These are phyloP conservation scores for Xylaria longipes DNA, from an alignment of 495 filamentous ascomycete species.

Conservation along the genomic window DNA sequence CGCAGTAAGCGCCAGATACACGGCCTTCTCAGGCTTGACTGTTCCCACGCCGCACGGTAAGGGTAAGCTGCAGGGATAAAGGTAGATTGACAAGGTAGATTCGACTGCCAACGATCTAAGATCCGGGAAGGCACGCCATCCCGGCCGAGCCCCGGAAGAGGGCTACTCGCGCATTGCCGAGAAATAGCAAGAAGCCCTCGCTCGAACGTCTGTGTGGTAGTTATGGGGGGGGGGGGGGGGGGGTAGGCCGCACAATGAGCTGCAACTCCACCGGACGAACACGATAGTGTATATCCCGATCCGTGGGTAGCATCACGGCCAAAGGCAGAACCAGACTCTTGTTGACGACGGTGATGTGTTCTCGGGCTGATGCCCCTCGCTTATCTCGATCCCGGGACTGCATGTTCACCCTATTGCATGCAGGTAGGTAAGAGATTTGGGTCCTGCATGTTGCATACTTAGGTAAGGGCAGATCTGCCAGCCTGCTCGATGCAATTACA, in stretches of 20 bases:
- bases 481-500: conserved; percentile 5
- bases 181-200: neutral
- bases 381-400: conserved; percentile 25
- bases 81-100: conserved; percentile 10
- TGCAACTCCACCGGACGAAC: neutral
- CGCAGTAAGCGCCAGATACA: conserved; percentile 21
- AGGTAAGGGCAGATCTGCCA: conserved; percentile 13
- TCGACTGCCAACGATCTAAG: conserved; percentile 8
- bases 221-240: neutral
- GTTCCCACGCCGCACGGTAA: conserved; percentile 9
- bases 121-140: conserved; percentile 7
- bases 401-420: conserved; percentile 22
- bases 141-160: conserved; percentile 4
- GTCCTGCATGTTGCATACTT: conserved; percentile 26
- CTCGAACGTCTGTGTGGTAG: neutral
- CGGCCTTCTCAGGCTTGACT: neutral
- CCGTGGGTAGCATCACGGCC: neutral
- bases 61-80: conserved; percentile 16
- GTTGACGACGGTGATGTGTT: conserved; percentile 11
- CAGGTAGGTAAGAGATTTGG: conserved; percentile 25
- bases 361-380: conserved; percentile 19
- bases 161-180: neutral
- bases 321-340: conserved; percentile 14
- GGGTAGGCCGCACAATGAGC: neutral
- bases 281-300: neutral